phyloP scores from a whole-genome alignment of 2,329 filamentous ascomycete species.

The Scedosporium aurantiacum region DNA sequence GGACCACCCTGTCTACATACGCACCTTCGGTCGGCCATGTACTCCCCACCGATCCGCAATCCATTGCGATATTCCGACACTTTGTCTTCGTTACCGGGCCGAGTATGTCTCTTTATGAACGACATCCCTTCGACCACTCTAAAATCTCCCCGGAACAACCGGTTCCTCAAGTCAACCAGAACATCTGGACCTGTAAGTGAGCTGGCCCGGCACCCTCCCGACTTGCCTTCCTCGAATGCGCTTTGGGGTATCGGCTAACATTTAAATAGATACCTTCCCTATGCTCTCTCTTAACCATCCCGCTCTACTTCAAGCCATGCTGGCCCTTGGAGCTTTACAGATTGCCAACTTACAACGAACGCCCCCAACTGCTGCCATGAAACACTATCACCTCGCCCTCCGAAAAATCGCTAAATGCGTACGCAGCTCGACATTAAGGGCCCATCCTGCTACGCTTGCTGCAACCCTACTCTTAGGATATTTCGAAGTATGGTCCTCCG shows the following conservation, averaged over 20 bases:
- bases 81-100: slow-evolving; percentile 85
- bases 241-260: slow-evolving; percentile 13
- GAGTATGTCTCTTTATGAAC: slow-evolving; percentile 76
- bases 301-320: slow-evolving; percentile 81
- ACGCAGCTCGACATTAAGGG: slow-evolving; percentile 54
- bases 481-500: slow-evolving; percentile 89
- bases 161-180: slow-evolving; percentile 52
- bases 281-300: slow-evolving; percentile 73
- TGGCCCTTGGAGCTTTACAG: slow-evolving; percentile 77
- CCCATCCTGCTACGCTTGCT: slow-evolving; percentile 72
- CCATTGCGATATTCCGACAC: slow-evolving; percentile 77
- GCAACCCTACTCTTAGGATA: slow-evolving; percentile 78
- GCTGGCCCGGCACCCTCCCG: not conserved
- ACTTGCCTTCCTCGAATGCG: not conserved
- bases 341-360: slow-evolving; percentile 71
- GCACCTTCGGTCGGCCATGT: slow-evolving; percentile 53
- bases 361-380: slow-evolving; percentile 68
- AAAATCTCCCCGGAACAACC: slow-evolving; percentile 44
- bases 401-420: slow-evolving; percentile 69
- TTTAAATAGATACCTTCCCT: slow-evolving; percentile 60
- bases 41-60: slow-evolving; percentile 70
- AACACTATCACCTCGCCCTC: slow-evolving; percentile 83
- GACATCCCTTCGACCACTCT: slow-evolving; percentile 63
- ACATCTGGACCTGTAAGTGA: slow-evolving; percentile 51
- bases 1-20: slow-evolving; percentile 51